These are phyloP conservation scores for Xerocomus brunneocitrinus DNA, from an alignment of 768 basidiomycete species.

Conservation along the genomic window DNA sequence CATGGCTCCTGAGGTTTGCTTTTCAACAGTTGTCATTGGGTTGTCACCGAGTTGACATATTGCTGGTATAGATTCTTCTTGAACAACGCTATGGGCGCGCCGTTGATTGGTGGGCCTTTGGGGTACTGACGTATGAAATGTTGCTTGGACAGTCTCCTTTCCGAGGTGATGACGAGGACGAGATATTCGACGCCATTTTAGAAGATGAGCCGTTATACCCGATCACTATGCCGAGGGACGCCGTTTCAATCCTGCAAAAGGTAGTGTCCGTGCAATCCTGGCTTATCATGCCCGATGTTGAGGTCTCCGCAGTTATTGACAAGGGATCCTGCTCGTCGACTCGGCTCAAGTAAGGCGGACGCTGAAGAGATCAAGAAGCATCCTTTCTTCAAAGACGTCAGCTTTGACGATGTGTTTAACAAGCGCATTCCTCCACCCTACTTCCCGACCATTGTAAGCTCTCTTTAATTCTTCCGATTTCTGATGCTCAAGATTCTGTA, in stretches of 20 bases:
- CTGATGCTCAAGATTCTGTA: slow-evolving; percentile 27
- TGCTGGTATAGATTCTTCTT: slow-evolving; percentile 72
- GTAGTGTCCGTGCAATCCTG: slow-evolving; percentile 35
- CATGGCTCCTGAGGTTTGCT: slow-evolving; percentile 94
- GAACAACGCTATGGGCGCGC: slow-evolving; percentile 98
- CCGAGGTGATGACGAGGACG: slow-evolving; percentile 98
- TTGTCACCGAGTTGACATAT: neutral
- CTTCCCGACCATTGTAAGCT: slow-evolving; percentile 88
- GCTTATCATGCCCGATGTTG: slow-evolving; percentile 1
- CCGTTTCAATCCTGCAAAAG: slow-evolving; percentile 93
- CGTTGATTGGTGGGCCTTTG: slow-evolving; percentile 99
- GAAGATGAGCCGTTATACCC: slow-evolving; percentile 99
- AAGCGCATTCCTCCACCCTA: slow-evolving; percentile 97
- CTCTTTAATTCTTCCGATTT: neutral
- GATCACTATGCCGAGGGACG: slow-evolving; percentile 98
- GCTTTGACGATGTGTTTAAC: slow-evolving; percentile 92
- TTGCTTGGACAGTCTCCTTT: slow-evolving; percentile 97
- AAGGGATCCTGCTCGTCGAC: slow-evolving; percentile 83
- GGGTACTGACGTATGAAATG: slow-evolving; percentile 99
- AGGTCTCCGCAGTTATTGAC: slow-evolving; percentile 66
- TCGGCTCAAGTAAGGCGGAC: slow-evolving; percentile 88
- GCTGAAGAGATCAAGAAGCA: slow-evolving; percentile 97
- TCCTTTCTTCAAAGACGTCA: slow-evolving; percentile 98
- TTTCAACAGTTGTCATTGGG: neutral
- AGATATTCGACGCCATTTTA: slow-evolving; percentile 98